A percentile compares a stretch with the other conserved stretches of the same genome.
Conservation (phyloP, 2,329 filamentous ascomycete species). For the Plenodomus lindquistii region DNA sequence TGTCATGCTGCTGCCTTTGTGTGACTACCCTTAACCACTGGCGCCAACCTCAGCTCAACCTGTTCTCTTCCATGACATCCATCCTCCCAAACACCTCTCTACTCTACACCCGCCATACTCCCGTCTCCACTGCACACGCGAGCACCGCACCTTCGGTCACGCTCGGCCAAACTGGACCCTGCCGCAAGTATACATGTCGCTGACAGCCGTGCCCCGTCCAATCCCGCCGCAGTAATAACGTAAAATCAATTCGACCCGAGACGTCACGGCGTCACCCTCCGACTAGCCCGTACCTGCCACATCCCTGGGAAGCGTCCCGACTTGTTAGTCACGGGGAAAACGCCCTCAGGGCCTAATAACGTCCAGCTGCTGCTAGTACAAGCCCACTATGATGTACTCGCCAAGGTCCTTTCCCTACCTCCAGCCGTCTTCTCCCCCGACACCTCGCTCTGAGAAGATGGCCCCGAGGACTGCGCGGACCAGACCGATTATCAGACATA, state of each 20-base stretch:
- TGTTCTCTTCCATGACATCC: no score
- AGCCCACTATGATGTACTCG: constrained; percentile 47
- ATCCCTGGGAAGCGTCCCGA: constrained; percentile 1
- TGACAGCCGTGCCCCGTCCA: constrained; percentile 29
- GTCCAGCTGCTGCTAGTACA: constrained; percentile 6
- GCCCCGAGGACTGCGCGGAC: constrained; percentile 14
- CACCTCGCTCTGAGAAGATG: constrained; percentile 42
- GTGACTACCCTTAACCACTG: not conserved
- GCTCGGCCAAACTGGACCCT: constrained; percentile 30
- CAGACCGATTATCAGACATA: constrained; percentile 16
- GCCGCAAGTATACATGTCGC: constrained; percentile 37
- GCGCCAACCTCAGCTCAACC: constrained; percentile 1
- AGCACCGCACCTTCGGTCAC: constrained; percentile 13
- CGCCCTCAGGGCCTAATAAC: constrained; percentile 20
- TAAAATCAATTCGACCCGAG: constrained; percentile 32
- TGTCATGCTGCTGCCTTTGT: not conserved
- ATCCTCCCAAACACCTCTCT: not conserved
- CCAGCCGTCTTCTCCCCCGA: constrained; percentile 38
- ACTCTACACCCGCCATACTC: not conserved
- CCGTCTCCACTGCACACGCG: constrained; percentile 6
- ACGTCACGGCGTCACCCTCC: constrained; percentile 34
- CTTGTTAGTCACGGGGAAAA: constrained; percentile 31
- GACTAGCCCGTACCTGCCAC: constrained; percentile 21
- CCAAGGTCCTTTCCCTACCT: constrained; percentile 51
- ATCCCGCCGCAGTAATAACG: constrained; percentile 43